Evolutionary conservation across 345 rosid genomes (phyloP).

Genomic region (Syzygium aqueum): DNA sequence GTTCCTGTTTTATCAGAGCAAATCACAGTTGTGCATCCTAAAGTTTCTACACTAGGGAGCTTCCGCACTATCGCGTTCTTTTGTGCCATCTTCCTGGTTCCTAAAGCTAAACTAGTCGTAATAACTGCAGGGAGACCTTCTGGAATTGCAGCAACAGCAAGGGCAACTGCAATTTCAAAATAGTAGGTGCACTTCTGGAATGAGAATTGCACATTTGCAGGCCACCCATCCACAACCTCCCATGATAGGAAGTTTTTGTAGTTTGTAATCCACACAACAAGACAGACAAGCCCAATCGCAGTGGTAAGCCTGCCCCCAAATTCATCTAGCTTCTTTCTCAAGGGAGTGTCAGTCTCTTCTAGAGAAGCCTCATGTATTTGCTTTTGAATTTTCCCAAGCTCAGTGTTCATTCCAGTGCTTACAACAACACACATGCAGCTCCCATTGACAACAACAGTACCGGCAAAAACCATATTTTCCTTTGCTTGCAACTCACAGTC

Average conservation of each 20-base stretch:
- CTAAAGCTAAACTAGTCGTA: constrained; percentile 80
- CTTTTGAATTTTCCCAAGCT: constrained; percentile 81
- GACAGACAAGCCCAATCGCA: constrained; percentile 71
- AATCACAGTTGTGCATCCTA: constrained; percentile 95
- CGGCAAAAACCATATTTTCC: constrained; percentile 78
- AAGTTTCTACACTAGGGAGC: constrained; percentile 92
- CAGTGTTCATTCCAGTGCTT: constrained; percentile 81
- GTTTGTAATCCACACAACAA: constrained; percentile 74
- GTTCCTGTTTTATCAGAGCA: constrained; percentile 97
- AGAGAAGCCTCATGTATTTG: constrained; percentile 86
- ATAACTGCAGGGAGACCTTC: constrained; percentile 98
- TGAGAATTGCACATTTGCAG: constrained; percentile 55
- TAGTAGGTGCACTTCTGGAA: constrained; percentile 89
- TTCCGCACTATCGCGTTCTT: constrained; percentile 84
- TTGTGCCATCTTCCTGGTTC: constrained; percentile 93
- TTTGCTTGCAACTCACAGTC: constrained; percentile 87
- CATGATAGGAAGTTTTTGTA: constrained; percentile 76
- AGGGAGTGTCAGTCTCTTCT: constrained; percentile 77
- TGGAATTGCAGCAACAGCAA: constrained; percentile 93
- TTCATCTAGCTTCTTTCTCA: constrained; percentile 86
- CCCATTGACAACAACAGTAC: constrained; percentile 86
- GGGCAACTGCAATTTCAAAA: constrained; percentile 91
- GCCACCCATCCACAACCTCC: constrained; percentile 71
- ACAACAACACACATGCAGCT: constrained; percentile 56
- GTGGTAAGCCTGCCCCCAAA: constrained; percentile 71